Evolutionary conservation across 1,284 basidiomycete genomes (phyloP).

Genomic region (Boletus sp.): DNA sequence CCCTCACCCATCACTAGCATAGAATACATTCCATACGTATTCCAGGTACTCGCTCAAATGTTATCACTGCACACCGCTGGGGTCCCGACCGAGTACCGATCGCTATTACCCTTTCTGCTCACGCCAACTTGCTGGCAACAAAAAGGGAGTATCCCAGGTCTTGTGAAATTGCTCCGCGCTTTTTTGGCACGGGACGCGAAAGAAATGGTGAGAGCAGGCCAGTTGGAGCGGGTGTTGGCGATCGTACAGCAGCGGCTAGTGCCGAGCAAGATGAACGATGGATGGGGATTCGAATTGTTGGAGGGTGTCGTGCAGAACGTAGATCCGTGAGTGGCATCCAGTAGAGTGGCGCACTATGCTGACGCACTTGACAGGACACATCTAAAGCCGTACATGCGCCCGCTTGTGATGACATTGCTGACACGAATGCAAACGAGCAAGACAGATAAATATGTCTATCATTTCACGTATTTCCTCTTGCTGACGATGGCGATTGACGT

Average conservation of each 20-base stretch:
- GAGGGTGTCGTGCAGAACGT: constrained; percentile 77
- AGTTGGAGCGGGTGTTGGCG: constrained; percentile 82
- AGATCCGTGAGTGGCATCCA: constrained; percentile 61
- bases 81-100: constrained; percentile 80
- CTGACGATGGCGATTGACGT: constrained; percentile 77
- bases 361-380: constrained; percentile 50
- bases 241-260: constrained; percentile 92
- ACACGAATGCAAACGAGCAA: constrained; percentile 88
- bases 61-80: constrained; percentile 77
- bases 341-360: background rate
- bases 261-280: constrained; percentile 87
- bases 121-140: constrained; percentile 92
- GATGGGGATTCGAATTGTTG: constrained; percentile 90
- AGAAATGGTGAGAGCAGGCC: constrained; percentile 74
- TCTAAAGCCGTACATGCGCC: constrained; percentile 77
- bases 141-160: constrained; percentile 94
- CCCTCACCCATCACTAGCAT: constrained; percentile 1
- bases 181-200: constrained; percentile 77
- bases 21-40: constrained; percentile 98
- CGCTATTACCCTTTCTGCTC: constrained; percentile 83
- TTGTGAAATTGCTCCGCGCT: constrained; percentile 88
- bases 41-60: constrained; percentile 97
- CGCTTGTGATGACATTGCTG: constrained; percentile 81
- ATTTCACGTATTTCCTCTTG: constrained; percentile 81
- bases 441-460: constrained; percentile 88